Conservation (phyloP, 2,329 filamentous ascomycete species). For the Exophiala sp. region DNA sequence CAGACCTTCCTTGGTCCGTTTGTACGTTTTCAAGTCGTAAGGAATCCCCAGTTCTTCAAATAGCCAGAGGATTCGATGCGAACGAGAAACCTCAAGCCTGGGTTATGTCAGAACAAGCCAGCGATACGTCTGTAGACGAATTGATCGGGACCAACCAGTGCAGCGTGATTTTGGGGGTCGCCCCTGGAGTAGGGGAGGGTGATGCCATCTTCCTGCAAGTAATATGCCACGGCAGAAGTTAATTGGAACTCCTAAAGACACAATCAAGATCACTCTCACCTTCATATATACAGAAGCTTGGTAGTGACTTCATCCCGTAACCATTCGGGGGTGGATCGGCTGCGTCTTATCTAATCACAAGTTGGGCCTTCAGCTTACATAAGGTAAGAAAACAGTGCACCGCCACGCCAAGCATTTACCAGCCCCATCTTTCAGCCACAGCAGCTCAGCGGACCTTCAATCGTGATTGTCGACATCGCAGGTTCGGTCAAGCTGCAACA, state of each 20-base stretch:
- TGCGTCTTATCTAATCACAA: no score
- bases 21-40: constrained; percentile 75
- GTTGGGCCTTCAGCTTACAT: no score
- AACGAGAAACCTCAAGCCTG: constrained; percentile 77
- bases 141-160: constrained; percentile 49
- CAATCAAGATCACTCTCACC: no score
- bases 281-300: no score
- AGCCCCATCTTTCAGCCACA: background rate
- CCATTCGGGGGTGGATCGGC: no score
- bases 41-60: constrained; percentile 73
- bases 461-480: constrained; percentile 2
- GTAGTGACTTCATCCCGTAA: no score
- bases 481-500: constrained; percentile 5
- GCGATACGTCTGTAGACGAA: background rate
- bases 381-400: no score
- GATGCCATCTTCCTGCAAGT: constrained; percentile 7
- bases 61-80: constrained; percentile 78
- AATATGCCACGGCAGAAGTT: no score
- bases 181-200: background rate
- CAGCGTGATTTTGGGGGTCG: constrained; percentile 50
- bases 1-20: constrained; percentile 58
- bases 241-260: no score
- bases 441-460: background rate
- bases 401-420: background rate
- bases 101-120: constrained; percentile 3